Conservation (phyloP, 768 basidiomycete species). For the Clitopilus hobsonii region DNA sequence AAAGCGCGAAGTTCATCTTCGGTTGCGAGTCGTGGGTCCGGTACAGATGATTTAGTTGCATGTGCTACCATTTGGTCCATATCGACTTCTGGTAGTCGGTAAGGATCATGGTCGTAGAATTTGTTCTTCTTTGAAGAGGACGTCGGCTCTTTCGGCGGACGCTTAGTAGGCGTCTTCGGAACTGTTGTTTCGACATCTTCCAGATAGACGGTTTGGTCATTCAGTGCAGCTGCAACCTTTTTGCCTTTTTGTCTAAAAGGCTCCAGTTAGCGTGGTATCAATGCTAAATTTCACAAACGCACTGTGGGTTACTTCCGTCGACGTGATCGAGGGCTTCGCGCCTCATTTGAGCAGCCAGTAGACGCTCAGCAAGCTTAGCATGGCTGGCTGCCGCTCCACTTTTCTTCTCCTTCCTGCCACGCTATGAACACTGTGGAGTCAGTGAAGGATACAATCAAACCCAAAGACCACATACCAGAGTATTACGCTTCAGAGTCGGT, state of each 20-base stretch:
- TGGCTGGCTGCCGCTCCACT: constrained; percentile 84
- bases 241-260: constrained; percentile 41
- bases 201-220: constrained; percentile 78
- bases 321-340: constrained; percentile 77
- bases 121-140: constrained; percentile 57
- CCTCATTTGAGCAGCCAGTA: constrained; percentile 91
- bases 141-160: constrained; percentile 31
- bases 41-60: constrained; percentile 53
- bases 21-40: constrained; percentile 92
- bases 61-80: constrained; percentile 58
- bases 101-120: constrained; percentile 84
- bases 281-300: constrained; percentile 13
- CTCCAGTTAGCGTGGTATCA: too few species aligned
- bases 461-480: constrained; percentile 56
- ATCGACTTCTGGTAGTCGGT: constrained; percentile 83
- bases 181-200: constrained; percentile 70
- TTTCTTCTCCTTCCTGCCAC: constrained; percentile 87
- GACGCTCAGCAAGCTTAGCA: constrained; percentile 81
- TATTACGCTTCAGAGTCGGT: constrained; percentile 81
- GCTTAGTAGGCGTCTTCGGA: constrained; percentile 47
- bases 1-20: constrained; percentile 91
- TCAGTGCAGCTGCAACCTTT: constrained; percentile 46
- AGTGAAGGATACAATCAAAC: background rate
- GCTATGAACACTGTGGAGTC: constrained; percentile 38
- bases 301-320: constrained; percentile 30